Evolutionary conservation across 768 basidiomycete genomes (phyloP), one percentile per base, ranked within the genome.

Genomic region (Collybiopsis luxurians): DNA sequence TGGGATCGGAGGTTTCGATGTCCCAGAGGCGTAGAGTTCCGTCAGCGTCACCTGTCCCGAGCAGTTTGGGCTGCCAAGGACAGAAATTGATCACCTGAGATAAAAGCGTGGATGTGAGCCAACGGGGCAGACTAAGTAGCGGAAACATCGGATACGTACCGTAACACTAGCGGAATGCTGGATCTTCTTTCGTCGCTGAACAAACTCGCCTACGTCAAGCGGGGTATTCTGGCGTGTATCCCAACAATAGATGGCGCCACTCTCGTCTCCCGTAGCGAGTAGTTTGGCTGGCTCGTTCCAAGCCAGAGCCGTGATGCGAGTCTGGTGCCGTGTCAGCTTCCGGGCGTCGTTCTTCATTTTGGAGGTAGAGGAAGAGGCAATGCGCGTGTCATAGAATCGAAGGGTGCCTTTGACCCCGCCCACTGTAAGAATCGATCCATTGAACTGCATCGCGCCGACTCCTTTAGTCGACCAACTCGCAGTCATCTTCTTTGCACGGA

Each of bases 21-120:
- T 77, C 78, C 82, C 81, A 84, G 59, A 84, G 70, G 43, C 76
- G 78, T 45, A 82, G 73, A 27, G 74, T 78, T 24, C 75, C 75
- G 4, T 79, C 75, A 4, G 72, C 76, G 24, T 83, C 90, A 1
- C 92, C 92, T 1, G 87, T 84, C 0, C 92, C 91, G 48, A 95
- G 79, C 3, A 93, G 75, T 10, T 85, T 84, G 0, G 83, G 77
- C 65, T 89, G 84, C 93, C 93, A 95, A 0, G 91, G 88, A 61
- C 88, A 92, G 89, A 92, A 95, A 0, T 89, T 85, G 49, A 95
- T 75, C 0, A 91, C 90, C 90, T 91, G 59, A 21, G 56, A 30
- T 43, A 7, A 55, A n/a, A n/a, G n/a, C n/a, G n/a, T n/a, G n/a
- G n/a, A n/a, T n/a, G n/a, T n/a, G n/a, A n/a, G n/a, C n/a, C n/a